These are phyloP conservation scores for Penicillium oxalicum DNA, from an alignment of 2,329 filamentous ascomycete genomes.

Conservation along the genomic window DNA sequence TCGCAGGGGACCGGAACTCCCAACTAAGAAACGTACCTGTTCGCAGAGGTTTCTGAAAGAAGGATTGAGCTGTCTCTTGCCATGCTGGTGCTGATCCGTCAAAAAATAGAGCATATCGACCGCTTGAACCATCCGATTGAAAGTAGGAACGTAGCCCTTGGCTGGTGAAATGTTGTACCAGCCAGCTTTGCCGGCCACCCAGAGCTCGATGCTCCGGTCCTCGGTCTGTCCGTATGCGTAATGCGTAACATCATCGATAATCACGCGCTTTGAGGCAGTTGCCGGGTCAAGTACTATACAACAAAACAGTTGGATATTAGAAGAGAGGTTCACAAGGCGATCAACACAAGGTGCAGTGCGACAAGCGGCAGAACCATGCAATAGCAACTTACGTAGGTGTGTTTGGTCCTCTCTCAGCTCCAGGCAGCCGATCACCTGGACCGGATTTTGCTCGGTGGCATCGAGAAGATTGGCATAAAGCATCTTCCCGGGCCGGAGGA, in stretches of 20 bases:
- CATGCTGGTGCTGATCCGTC: constrained; percentile 50
- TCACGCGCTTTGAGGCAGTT: constrained; percentile 39
- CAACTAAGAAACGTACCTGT: constrained; percentile 27
- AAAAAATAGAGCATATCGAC: constrained; percentile 57
- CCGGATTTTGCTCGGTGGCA: constrained; percentile 49
- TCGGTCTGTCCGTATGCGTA: constrained; percentile 48
- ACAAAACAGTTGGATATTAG: constrained; percentile 1
- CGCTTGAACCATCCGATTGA: constrained; percentile 53
- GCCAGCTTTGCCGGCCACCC: constrained; percentile 57
- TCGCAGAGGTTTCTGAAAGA: constrained; percentile 37
- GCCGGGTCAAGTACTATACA: constrained; percentile 34
- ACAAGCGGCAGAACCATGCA: constrained; percentile 7
- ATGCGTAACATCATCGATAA: constrained; percentile 45
- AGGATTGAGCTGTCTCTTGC: constrained; percentile 31
- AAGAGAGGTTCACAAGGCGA: neutral
- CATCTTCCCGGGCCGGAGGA: constrained; percentile 45
- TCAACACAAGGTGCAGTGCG: constrained; percentile 8
- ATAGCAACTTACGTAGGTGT: constrained; percentile 33
- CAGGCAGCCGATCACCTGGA: constrained; percentile 51
- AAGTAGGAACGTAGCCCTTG: constrained; percentile 48
- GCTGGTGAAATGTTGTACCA: constrained; percentile 56
- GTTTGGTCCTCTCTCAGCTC: constrained; percentile 43
- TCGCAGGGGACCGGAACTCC: too few relatives aligned
- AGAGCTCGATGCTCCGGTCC: constrained; percentile 52
- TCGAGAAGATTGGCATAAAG: constrained; percentile 50